A percentile compares a stretch with the other conserved stretches of the same genome.
These are phyloP conservation scores for Corchorus capsularis DNA, from an alignment of 345 rosid species.

Conservation along the genomic window DNA sequence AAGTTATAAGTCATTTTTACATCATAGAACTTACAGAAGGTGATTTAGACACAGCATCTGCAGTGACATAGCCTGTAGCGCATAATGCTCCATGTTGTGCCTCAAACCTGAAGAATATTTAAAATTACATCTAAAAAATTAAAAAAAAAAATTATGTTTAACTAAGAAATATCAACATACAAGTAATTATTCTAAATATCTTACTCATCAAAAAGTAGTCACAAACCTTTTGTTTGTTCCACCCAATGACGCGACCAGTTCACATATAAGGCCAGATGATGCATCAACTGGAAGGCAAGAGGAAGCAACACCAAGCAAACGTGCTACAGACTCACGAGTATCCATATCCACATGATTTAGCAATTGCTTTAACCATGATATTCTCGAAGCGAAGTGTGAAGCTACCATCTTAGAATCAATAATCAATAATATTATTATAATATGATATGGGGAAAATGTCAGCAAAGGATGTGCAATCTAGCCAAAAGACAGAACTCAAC, in stretches of 20 bases:
- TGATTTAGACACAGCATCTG: conserved; percentile 57
- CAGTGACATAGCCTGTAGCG: conserved; percentile 77
- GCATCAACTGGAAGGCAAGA: conserved; percentile 63
- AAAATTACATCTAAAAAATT: conserved; percentile 1
- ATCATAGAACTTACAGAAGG: conserved; percentile 57
- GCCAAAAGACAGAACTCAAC: conserved; percentile 12
- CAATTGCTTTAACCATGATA: conserved; percentile 83
- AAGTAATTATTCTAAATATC: not conserved
- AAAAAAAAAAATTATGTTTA: conserved; percentile 21
- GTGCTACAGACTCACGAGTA: conserved; percentile 90
- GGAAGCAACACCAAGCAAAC: conserved; percentile 89
- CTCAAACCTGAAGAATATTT: conserved; percentile 67
- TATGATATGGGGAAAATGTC: not conserved
- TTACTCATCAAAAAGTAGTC: not conserved
- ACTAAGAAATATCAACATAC: not conserved
- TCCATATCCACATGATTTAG: conserved; percentile 74
- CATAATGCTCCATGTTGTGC: conserved; percentile 73
- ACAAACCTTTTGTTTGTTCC: conserved; percentile 65
- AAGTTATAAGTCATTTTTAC: not conserved
- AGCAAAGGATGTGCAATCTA: conserved; percentile 17
- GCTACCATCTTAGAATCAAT: conserved; percentile 59
- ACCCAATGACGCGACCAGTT: conserved; percentile 55
- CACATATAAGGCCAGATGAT: conserved; percentile 58
- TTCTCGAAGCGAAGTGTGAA: conserved; percentile 57
- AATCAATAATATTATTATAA: not conserved